These are phyloP conservation scores for Coemansia sp. DNA, from an alignment of 192 early-diverging fungal genomes.

Conservation along the genomic window DNA sequence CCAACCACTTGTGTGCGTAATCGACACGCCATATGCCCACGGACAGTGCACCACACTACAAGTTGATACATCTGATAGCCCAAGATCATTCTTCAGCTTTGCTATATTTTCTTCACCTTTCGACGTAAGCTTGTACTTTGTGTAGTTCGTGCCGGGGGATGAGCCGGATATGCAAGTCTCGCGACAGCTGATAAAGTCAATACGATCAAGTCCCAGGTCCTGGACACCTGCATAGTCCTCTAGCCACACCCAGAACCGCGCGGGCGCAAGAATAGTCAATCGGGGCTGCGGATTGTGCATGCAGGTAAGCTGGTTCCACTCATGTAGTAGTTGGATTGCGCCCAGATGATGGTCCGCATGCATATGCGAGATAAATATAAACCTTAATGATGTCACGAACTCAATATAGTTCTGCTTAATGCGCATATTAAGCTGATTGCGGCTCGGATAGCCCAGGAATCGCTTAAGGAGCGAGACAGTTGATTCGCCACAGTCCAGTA, in stretches of 20 bases:
- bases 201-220: slow-evolving; percentile 45
- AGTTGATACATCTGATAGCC: slow-evolving; percentile 59
- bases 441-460: slow-evolving; percentile 59
- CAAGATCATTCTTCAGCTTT: slow-evolving; percentile 36
- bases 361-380: slow-evolving; percentile 91
- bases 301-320: slow-evolving; percentile 63
- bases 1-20: slow-evolving; percentile 71
- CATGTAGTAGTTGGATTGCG: slow-evolving; percentile 65
- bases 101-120: neutral
- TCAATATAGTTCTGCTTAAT: slow-evolving; percentile 40
- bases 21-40: slow-evolving; percentile 74
- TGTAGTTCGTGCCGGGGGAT: neutral
- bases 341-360: slow-evolving; percentile 99
- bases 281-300: slow-evolving; percentile 15
- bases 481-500: slow-evolving; percentile 91
- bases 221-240: slow-evolving; percentile 48
- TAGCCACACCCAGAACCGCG: slow-evolving; percentile 48
- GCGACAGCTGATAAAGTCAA: slow-evolving; percentile 48
- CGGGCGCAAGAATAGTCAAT: slow-evolving; percentile 51
- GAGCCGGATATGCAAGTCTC: slow-evolving; percentile 19
- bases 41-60: slow-evolving; percentile 82
- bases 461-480: slow-evolving; percentile 82
- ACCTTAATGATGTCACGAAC: slow-evolving; percentile 59
- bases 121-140: neutral
- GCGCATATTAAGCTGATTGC: slow-evolving; percentile 46